These are phyloP conservation scores for Lentinus tigrinus DNA, from an alignment of 768 basidiomycete genomes.

Conservation along the genomic window DNA sequence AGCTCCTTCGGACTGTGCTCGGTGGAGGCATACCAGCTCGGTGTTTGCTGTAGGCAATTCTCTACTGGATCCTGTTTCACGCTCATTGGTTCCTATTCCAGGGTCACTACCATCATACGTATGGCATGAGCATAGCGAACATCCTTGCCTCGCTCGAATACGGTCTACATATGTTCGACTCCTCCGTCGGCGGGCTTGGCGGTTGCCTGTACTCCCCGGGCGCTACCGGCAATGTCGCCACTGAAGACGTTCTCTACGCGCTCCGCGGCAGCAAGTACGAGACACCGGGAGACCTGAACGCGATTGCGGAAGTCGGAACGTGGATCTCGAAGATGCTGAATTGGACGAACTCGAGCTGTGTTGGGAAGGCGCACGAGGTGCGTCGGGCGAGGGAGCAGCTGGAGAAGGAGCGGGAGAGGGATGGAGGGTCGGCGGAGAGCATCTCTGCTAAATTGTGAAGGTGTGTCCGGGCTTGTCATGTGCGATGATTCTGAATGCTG, in stretches of 20 bases:
- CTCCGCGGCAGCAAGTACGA: conserved; percentile 63
- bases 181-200: conserved; percentile 86
- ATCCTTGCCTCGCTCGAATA: conserved; percentile 66
- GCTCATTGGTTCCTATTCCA: background rate
- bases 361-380: conserved; percentile 68
- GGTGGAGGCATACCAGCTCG: conserved; percentile 56
- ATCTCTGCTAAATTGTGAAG: conserved; percentile 17
- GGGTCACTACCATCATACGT: conserved; percentile 87
- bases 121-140: conserved; percentile 79
- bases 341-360: conserved; percentile 70
- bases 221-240: conserved; percentile 92
- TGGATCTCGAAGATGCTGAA: conserved; percentile 78
- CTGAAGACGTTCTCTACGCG: conserved; percentile 88
- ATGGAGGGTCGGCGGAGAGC: conserved; percentile 18
- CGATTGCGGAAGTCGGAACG: conserved; percentile 71
- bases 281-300: conserved; percentile 61
- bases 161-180: conserved; percentile 80
- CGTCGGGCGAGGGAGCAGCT: conserved; percentile 37
- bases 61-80: background rate
- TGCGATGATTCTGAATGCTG: background rate
- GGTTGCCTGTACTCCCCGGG: conserved; percentile 97
- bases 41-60: conserved; percentile 60
- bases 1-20: conserved; percentile 71
- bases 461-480: background rate
- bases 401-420: conserved; percentile 23